Evolutionary conservation across 805 yeast species (phyloP).

Genomic region (Metschnikowia reukaufii): DNA sequence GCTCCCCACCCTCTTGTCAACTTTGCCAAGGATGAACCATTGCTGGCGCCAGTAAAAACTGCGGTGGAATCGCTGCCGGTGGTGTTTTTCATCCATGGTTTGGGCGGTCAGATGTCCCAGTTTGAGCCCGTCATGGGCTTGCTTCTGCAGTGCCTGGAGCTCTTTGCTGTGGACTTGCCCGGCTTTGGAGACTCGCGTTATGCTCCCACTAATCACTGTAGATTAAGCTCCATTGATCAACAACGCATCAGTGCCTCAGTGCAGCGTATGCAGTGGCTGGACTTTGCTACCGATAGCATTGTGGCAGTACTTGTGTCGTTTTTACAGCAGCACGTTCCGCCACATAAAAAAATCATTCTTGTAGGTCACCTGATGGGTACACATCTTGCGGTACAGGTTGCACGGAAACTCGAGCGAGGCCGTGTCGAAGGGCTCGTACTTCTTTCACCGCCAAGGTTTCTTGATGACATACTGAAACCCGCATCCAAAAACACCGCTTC

Average conservation of each 20-base stretch:
- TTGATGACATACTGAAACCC: constrained; percentile 4
- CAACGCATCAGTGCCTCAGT: constrained; percentile 31
- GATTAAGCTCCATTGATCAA: constrained; percentile 32
- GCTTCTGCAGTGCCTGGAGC: constrained; percentile 60
- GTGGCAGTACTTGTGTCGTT: constrained; percentile 41
- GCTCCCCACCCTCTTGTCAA: constrained; percentile 50
- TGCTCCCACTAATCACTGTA: constrained; percentile 20
- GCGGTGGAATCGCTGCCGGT: constrained; percentile 55
- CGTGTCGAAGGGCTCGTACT: constrained; percentile 50
- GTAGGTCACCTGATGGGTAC: constrained; percentile 80
- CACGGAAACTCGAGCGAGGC: constrained; percentile 32
- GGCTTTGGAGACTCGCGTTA: constrained; percentile 70
- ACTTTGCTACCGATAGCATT: constrained; percentile 43
- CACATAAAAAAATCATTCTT: constrained; percentile 43
- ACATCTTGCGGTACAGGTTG: constrained; percentile 49
- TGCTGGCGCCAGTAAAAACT: constrained; percentile 23
- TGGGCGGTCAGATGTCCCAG: constrained; percentile 88
- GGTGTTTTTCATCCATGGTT: constrained; percentile 74
- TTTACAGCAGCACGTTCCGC: constrained; percentile 39
- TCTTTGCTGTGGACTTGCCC: constrained; percentile 77
- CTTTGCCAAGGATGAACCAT: constrained; percentile 19
- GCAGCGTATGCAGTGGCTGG: constrained; percentile 36
- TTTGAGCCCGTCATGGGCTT: constrained; percentile 71
- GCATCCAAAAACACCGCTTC: too few species aligned
- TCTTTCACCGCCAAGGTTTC: constrained; percentile 47